These are phyloP conservation scores for Whalleya microplaca DNA, from an alignment of 2,329 filamentous ascomycete genomes.

Conservation along the genomic window DNA sequence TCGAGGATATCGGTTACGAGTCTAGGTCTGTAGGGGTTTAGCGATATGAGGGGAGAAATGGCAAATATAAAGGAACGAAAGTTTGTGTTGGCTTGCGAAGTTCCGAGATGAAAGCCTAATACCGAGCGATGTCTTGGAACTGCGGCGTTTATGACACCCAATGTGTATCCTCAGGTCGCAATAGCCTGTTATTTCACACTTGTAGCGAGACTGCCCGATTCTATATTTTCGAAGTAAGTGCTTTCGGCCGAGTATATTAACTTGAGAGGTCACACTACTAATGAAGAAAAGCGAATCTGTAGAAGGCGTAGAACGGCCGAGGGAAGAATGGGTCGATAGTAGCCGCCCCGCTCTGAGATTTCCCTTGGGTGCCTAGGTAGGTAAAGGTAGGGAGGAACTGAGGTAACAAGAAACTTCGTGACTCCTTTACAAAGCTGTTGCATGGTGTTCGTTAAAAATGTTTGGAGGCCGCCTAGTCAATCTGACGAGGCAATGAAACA, in stretches of 20 bases:
- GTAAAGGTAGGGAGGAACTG: background rate
- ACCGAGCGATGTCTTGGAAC: background rate
- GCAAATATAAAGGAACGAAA: background rate
- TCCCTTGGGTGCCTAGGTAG: no score
- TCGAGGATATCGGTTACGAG: background rate
- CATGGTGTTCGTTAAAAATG: background rate
- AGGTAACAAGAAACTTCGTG: background rate
- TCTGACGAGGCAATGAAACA: background rate
- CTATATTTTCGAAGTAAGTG: background rate
- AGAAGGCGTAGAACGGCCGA: background rate
- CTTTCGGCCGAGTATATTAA: background rate
- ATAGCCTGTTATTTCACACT: background rate
- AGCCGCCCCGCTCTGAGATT: background rate
- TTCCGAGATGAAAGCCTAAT: background rate
- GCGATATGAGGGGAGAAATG: background rate
- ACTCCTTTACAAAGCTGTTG: background rate
- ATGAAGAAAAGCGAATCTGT: background rate
- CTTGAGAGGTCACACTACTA: background rate
- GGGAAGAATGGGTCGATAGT: background rate
- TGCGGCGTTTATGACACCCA: background rate
- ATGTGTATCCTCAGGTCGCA: background rate
- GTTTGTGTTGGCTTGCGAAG: background rate
- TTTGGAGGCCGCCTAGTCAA: background rate
- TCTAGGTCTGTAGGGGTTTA: constrained; percentile 8
- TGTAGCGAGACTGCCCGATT: background rate